Evolutionary conservation across 306 rosid genomes (phyloP).

Genomic region (Cucurbita pepo): DNA sequence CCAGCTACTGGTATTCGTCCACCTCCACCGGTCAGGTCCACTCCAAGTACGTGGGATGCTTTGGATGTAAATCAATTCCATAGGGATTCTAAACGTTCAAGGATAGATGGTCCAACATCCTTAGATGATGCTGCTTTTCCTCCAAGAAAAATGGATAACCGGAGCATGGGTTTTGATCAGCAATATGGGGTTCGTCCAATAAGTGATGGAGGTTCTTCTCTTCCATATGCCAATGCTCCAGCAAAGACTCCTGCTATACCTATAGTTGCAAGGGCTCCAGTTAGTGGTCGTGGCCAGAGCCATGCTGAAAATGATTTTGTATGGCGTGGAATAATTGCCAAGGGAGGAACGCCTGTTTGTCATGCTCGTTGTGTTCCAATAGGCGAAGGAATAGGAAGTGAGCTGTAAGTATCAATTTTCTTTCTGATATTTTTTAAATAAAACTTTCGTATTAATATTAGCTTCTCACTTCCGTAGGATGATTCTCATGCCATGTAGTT

Average conservation of each 20-base stretch:
- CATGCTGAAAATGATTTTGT: conserved; percentile 57
- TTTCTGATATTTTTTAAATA: background rate
- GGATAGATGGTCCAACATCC: conserved; percentile 47
- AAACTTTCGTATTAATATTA: background rate
- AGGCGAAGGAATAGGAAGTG: conserved; percentile 69
- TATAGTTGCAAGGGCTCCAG: conserved; percentile 26
- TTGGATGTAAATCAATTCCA: conserved; percentile 59
- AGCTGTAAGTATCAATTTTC: conserved; percentile 60
- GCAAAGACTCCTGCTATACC: conserved; percentile 49
- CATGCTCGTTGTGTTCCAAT: conserved; percentile 87
- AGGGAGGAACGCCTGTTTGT: conserved; percentile 97
- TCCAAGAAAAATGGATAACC: conserved; percentile 41
- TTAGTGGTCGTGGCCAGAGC: conserved; percentile 33
- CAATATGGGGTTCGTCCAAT: conserved; percentile 33
- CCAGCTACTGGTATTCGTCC: conserved; percentile 43
- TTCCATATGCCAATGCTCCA: conserved; percentile 30
- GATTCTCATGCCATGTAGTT: background rate
- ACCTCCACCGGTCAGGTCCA: conserved; percentile 45
- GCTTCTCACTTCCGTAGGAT: background rate
- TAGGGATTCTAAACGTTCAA: conserved; percentile 65
- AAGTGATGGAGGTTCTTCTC: conserved; percentile 29
- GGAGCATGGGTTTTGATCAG: conserved; percentile 38
- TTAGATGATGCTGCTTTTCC: conserved; percentile 41
- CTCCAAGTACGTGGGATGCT: conserved; percentile 62
- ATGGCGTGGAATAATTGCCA: conserved; percentile 92